Evolutionary conservation across 2,329 filamentous ascomycete species (phyloP).

Genomic region (Aspergillus ibericus): DNA sequence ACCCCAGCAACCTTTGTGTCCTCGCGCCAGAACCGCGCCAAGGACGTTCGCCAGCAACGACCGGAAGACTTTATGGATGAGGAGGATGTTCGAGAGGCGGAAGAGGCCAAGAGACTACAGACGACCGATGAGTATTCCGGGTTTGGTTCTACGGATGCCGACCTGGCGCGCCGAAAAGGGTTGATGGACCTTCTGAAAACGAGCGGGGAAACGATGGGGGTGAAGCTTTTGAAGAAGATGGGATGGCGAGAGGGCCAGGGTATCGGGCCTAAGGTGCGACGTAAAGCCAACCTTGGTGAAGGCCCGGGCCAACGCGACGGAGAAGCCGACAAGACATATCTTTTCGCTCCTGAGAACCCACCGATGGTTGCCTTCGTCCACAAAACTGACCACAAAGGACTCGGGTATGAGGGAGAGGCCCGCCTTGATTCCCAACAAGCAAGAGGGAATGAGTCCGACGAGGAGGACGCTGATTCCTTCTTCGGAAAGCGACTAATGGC

Average conservation of each 20-base stretch:
- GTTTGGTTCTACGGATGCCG: constrained; percentile 66
- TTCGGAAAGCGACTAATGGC: constrained; percentile 35
- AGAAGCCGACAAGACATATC: constrained; percentile 55
- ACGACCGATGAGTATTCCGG: constrained; percentile 73
- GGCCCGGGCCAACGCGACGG: constrained; percentile 41
- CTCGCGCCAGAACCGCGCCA: constrained; percentile 75
- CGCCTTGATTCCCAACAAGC: constrained; percentile 28
- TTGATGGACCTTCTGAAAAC: constrained; percentile 72
- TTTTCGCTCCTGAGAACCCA: constrained; percentile 84
- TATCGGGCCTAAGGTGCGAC: constrained; percentile 79
- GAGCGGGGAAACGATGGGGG: constrained; percentile 80
- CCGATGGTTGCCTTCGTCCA: constrained; percentile 56
- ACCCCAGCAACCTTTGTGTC: constrained; percentile 89
- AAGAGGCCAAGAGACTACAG: constrained; percentile 72
- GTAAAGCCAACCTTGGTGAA: constrained; percentile 68
- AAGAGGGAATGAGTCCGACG: constrained; percentile 20
- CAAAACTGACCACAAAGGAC: constrained; percentile 49
- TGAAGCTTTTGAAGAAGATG: constrained; percentile 84
- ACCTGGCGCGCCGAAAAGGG: constrained; percentile 52
- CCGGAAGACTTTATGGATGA: constrained; percentile 98
- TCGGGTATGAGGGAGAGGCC: constrained; percentile 47
- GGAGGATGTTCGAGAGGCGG: constrained; percentile 85
- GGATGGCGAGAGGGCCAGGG: constrained; percentile 95
- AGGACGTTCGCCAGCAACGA: constrained; percentile 65
- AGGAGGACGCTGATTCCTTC: constrained; percentile 36